A percentile compares a stretch with the other conserved stretches of the same genome.
These are phyloP conservation scores for Blastobotrys petasosporus DNA, from an alignment of 1,139 yeast genomes.

Conservation along the genomic window DNA sequence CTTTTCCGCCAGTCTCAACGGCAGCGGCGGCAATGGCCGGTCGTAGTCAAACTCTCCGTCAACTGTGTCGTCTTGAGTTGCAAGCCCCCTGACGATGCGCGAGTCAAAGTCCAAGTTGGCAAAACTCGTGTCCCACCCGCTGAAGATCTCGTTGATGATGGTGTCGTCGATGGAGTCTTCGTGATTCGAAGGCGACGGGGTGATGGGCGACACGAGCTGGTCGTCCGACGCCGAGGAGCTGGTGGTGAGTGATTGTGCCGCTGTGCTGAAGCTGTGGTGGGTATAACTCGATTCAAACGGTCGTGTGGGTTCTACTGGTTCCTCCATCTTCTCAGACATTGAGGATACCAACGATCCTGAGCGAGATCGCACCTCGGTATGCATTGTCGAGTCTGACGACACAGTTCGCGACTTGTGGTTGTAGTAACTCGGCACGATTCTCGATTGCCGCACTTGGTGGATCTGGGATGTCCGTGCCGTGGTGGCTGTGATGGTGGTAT, in stretches of 20 bases:
- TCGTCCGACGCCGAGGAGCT: not conserved
- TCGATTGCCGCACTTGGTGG: too few species aligned
- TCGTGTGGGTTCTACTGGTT: too few species aligned
- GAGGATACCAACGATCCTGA: too few species aligned
- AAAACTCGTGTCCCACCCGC: conserved; percentile 5
- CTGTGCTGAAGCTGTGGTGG: not conserved
- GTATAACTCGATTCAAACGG: not conserved
- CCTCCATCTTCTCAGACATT: too few species aligned
- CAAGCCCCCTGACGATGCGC: not conserved
- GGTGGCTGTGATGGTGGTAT: too few species aligned
- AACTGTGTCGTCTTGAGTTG: too few species aligned
- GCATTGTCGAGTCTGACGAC: too few species aligned
- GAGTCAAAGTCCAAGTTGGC: conserved; percentile 10
- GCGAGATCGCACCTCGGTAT: too few species aligned
- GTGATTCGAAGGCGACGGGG: conserved; percentile 1
- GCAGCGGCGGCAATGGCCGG: conserved; percentile 12
- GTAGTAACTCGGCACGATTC: too few species aligned
- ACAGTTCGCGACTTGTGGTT: too few species aligned
- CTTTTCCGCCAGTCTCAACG: not conserved
- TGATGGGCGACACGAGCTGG: conserved; percentile 6
- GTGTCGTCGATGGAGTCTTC: not conserved
- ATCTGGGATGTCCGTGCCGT: too few species aligned
- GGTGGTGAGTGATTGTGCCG: not conserved
- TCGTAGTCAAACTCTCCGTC: not conserved
- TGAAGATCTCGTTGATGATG: conserved; percentile 10